Conservation (phyloP, 495 filamentous ascomycete species). For the Trichoderma gamsii region DNA sequence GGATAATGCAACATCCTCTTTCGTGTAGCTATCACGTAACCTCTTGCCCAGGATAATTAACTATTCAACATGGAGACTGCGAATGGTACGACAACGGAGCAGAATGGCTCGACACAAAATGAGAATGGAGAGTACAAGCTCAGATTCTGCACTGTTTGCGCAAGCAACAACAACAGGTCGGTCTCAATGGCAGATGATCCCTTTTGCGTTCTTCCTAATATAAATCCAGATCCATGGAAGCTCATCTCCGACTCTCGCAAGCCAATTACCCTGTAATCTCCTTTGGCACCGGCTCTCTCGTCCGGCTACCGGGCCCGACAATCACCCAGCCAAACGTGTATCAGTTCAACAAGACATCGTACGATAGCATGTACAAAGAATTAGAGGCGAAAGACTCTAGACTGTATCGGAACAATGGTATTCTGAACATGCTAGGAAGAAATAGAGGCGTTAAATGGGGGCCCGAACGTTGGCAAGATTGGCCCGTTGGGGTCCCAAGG, state of each 20-base stretch:
- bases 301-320: conserved; percentile 86
- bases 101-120: conserved; percentile 34
- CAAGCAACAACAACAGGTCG: conserved; percentile 91
- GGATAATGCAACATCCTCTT: neutral
- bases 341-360: conserved; percentile 90
- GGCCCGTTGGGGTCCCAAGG: conserved; percentile 80
- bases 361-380: conserved; percentile 86
- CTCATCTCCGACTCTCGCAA: conserved; percentile 79
- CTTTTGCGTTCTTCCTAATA: conserved; percentile 15
- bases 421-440: conserved; percentile 90
- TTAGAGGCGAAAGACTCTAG: conserved; percentile 77
- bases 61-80: conserved; percentile 29
- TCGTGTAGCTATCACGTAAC: neutral
- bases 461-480: conserved; percentile 97
- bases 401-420: conserved; percentile 84
- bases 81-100: conserved; percentile 26
- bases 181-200: conserved; percentile 20
- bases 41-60: conserved; percentile 15
- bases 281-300: conserved; percentile 93
- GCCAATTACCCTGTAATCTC: conserved; percentile 92
- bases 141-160: conserved; percentile 97
- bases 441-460: conserved; percentile 90
- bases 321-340: conserved; percentile 94
- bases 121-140: conserved; percentile 61
- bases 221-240: conserved; percentile 79